Conservation (phyloP, 257 asterid genomes). For the Plantago major region DNA sequence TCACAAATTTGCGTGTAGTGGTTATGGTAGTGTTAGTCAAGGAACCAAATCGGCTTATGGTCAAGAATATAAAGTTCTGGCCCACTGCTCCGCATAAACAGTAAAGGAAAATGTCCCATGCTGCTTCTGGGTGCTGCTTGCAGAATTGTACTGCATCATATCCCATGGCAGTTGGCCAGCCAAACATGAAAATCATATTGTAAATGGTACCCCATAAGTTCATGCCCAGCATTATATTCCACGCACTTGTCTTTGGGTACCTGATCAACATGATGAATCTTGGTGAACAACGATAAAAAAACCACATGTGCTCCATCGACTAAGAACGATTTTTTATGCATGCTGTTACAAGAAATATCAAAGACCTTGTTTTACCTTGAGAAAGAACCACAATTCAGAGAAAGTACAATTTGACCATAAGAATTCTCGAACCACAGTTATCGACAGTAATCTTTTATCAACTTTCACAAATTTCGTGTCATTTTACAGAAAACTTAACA, state of each 20-base stretch:
- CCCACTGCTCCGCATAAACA: conserved; percentile 98
- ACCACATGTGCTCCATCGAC: not conserved
- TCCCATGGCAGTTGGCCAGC: conserved; percentile 79
- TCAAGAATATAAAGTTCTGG: conserved; percentile 83
- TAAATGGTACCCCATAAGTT: conserved; percentile 96
- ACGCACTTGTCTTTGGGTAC: conserved; percentile 88
- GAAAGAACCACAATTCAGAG: not conserved
- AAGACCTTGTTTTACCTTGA: not conserved
- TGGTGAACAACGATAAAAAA: not conserved
- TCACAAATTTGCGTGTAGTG: conserved; percentile 91
- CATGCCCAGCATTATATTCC: conserved; percentile 99
- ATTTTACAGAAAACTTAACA: not conserved
- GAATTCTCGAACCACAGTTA: not conserved
- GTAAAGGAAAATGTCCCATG: conserved; percentile 87
- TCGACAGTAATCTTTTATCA: not conserved
- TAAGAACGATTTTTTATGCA: no score
- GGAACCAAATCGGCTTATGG: conserved; percentile 92
- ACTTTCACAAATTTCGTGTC: not conserved
- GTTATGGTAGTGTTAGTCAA: conserved; percentile 94
- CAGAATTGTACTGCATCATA: conserved; percentile 76
- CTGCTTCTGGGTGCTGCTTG: conserved; percentile 91
- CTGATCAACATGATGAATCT: conserved; percentile 31
- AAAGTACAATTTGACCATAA: not conserved
- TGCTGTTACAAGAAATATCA: not conserved
- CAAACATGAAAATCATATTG: conserved; percentile 85